A percentile compares a stretch with the other conserved stretches of the same genome.
Evolutionary conservation across 2,329 filamentous ascomycete genomes (phyloP).

Genomic region (Epichloe amarillans): DNA sequence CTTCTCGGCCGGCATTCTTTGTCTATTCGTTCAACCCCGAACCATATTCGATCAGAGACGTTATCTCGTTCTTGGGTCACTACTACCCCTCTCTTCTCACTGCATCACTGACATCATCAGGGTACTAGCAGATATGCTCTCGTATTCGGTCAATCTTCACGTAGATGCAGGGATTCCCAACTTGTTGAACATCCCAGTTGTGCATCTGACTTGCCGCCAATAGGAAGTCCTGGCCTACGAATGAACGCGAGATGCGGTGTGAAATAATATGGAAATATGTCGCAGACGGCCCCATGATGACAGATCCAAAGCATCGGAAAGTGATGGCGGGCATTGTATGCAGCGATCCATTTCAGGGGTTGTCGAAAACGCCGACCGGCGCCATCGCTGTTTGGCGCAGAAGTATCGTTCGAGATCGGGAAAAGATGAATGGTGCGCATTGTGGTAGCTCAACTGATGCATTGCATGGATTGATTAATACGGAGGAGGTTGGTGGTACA

Average conservation of each 20-base stretch:
- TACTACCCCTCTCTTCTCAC: not conserved
- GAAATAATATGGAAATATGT: not conserved
- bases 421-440: not conserved
- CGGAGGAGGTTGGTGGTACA: not conserved
- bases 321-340: not conserved
- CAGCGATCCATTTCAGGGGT: not conserved
- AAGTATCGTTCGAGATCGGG: not conserved
- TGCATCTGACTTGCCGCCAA: not conserved
- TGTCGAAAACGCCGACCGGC: not conserved
- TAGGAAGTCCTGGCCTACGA: not conserved
- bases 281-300: too few relatives aligned
- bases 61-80: not conserved
- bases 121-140: not conserved
- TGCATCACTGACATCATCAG: not conserved
- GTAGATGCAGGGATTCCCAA: not conserved
- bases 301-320: not conserved
- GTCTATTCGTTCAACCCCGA: not conserved
- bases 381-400: not conserved
- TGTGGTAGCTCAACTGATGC: constrained; percentile 1
- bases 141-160: not conserved
- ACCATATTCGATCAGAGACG: not conserved
- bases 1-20: not conserved
- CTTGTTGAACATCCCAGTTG: not conserved
- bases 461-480: constrained; percentile 1
- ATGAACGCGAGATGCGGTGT: not conserved